Evolutionary conservation across 768 basidiomycete genomes (phyloP).

Genomic region (Russula brevipes): DNA sequence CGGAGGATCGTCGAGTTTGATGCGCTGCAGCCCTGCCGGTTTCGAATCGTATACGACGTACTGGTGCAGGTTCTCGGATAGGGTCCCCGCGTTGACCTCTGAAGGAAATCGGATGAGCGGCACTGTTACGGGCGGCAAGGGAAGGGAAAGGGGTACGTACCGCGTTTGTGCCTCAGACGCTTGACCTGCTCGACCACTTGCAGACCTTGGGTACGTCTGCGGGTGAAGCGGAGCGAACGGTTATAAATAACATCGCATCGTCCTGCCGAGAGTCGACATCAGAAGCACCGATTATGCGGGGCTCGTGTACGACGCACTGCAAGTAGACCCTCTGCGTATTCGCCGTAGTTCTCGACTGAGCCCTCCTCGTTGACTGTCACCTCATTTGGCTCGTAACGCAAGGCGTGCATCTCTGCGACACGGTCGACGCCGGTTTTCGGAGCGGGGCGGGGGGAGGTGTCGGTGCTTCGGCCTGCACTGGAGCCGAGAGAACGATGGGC

Average conservation of each 20-base stretch:
- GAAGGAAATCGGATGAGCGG: neutral
- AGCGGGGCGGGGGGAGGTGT: constrained; percentile 55
- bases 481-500: constrained; percentile 1
- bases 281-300: neutral
- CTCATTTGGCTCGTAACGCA: constrained; percentile 69
- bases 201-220: constrained; percentile 71
- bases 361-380: constrained; percentile 66
- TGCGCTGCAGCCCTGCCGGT: constrained; percentile 46
- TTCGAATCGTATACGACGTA: constrained; percentile 69
- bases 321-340: constrained; percentile 58
- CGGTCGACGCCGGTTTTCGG: constrained; percentile 63
- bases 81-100: constrained; percentile 33
- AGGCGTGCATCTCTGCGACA: constrained; percentile 65
- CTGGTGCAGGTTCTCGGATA: constrained; percentile 60
- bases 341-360: constrained; percentile 57
- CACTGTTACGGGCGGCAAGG: no score
- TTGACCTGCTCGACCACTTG: constrained; percentile 77
- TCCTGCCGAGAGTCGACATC: constrained; percentile 42
- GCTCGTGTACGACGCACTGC: constrained; percentile 39
- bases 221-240: constrained; percentile 57
- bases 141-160: constrained; percentile 32
- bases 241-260: constrained; percentile 75
- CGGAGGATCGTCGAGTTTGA: constrained; percentile 53
- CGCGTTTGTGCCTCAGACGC: constrained; percentile 69
- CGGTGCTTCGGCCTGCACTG: constrained; percentile 25